phyloP scores from a whole-genome alignment of 208 protist species.

The Trypanosoma cruzi region DNA sequence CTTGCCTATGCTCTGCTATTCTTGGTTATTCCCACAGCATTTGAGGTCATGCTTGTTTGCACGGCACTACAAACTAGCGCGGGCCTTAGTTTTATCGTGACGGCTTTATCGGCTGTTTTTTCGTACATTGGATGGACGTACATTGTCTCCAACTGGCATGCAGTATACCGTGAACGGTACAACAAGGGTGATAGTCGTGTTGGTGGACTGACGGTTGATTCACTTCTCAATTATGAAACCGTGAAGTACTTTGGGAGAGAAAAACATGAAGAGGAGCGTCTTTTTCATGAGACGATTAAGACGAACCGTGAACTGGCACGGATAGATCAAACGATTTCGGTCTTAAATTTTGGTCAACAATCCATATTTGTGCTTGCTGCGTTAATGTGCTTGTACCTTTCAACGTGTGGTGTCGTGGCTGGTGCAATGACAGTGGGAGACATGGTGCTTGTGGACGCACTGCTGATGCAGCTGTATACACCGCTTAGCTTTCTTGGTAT shows the following conservation, averaged over 20 bases:
- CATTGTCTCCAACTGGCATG: slow-evolving; percentile 88
- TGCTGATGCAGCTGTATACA: slow-evolving; percentile 95
- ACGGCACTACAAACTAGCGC: slow-evolving; percentile 82
- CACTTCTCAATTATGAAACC: slow-evolving; percentile 95
- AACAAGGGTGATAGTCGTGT: slow-evolving; percentile 93
- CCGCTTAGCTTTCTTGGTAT: slow-evolving; percentile 98
- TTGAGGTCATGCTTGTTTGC: slow-evolving; percentile 93
- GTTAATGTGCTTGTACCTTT: slow-evolving; percentile 79
- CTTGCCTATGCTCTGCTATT: slow-evolving; percentile 91
- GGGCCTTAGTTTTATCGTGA: slow-evolving; percentile 84
- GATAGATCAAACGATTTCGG: slow-evolving; percentile 87
- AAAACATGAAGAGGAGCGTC: slow-evolving; percentile 77
- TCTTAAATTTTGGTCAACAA: slow-evolving; percentile 95
- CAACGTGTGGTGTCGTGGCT: slow-evolving; percentile 76
- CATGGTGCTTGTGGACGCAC: slow-evolving; percentile 93
- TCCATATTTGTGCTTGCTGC: slow-evolving; percentile 92
- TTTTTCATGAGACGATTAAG: slow-evolving; percentile 60
- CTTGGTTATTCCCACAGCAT: slow-evolving; percentile 92
- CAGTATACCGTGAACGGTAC: slow-evolving; percentile 86
- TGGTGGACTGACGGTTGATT: slow-evolving; percentile 90
- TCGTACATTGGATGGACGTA: slow-evolving; percentile 85
- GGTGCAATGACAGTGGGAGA: slow-evolving; percentile 94
- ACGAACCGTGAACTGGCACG: slow-evolving; percentile 85
- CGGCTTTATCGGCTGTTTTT: slow-evolving; percentile 78
- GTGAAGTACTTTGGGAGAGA: slow-evolving; percentile 95